Conservation (phyloP, 306 rosid species). For the Quercus bicolor region DNA sequence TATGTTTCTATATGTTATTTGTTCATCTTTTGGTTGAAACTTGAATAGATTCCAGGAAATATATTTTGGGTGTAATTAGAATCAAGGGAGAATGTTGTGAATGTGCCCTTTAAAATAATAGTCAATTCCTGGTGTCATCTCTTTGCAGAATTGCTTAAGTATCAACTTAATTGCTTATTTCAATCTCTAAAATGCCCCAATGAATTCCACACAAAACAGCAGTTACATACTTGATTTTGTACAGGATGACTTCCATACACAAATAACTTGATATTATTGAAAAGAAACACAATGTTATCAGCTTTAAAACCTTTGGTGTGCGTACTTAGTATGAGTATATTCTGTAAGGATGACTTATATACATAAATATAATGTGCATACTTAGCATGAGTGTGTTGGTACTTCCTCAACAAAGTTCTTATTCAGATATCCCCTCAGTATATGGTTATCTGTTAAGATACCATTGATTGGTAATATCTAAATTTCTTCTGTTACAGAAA, state of each 20-base stretch:
- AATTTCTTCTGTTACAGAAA: not conserved
- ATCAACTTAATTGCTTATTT: not conserved
- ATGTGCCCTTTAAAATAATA: not conserved
- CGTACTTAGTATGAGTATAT: not conserved
- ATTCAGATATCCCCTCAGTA: not conserved
- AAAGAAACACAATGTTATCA: not conserved
- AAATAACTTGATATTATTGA: not conserved
- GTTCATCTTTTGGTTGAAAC: constrained; percentile 13
- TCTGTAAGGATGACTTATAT: not conserved
- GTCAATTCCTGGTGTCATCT: not conserved
- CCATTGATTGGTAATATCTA: not conserved
- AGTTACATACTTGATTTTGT: not conserved
- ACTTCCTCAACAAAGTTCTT: not conserved
- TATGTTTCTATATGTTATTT: not conserved
- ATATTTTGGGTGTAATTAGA: not conserved
- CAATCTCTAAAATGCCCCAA: not conserved
- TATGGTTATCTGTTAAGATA: not conserved
- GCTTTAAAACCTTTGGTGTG: not conserved
- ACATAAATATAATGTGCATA: not conserved
- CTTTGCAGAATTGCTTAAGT: not conserved
- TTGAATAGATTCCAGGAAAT: constrained; percentile 3
- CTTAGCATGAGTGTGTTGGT: not conserved
- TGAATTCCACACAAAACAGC: not conserved
- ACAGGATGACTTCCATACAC: not conserved
- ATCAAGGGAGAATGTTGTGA: not conserved